phyloP scores from a whole-genome alignment of 495 filamentous ascomycete genomes.

The Neurospora sp. region DNA sequence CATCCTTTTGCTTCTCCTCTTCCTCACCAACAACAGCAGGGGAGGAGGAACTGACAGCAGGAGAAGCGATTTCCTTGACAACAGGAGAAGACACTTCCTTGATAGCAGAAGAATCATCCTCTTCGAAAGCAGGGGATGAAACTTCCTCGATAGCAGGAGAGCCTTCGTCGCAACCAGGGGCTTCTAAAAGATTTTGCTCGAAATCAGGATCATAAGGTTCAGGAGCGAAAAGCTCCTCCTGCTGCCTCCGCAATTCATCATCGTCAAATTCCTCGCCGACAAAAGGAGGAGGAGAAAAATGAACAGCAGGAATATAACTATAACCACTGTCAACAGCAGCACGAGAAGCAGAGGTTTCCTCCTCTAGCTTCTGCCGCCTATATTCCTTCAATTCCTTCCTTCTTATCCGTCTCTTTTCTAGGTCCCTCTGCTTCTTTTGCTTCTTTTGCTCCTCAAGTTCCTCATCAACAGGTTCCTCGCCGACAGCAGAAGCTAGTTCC shows the following conservation, averaged over 20 bases:
- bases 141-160: not conserved
- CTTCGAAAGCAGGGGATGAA: not conserved
- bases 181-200: not conserved
- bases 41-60: not conserved
- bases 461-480: not conserved
- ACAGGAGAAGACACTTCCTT: not conserved
- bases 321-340: not conserved
- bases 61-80: not conserved
- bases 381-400: no score
- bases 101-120: not conserved
- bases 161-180: not conserved
- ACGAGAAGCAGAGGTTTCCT: not conserved
- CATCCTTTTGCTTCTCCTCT: not conserved
- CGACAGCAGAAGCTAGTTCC: no score
- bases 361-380: not conserved
- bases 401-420: not conserved
- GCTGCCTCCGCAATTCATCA: not conserved
- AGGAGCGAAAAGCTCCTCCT: not conserved
- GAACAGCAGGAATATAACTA: not conserved
- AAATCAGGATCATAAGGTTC: not conserved
- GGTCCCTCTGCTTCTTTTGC: not conserved
- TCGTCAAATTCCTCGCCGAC: not conserved
- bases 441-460: not conserved
- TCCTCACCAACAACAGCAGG: not conserved
- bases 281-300: not conserved